These are phyloP conservation scores for Pichia phayaonensis DNA, from an alignment of 805 yeast species.

Conservation along the genomic window DNA sequence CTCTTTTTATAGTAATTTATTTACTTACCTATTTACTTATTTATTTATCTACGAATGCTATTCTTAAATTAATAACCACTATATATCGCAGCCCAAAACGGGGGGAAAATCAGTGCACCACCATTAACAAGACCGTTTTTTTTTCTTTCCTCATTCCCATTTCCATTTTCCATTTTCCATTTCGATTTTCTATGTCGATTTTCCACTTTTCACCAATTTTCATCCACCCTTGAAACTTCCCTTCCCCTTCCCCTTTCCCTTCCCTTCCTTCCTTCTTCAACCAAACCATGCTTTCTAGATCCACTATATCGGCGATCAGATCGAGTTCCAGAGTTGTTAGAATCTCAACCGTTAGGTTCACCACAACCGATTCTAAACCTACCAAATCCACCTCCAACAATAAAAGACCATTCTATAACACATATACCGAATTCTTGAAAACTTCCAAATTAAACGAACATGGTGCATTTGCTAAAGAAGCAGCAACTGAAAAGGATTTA, in stretches of 20 bases:
- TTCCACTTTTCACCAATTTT: no score
- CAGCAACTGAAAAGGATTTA: conserved; percentile 18
- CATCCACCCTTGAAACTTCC: no score
- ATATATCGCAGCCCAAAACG: no score
- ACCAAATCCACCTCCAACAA: background rate
- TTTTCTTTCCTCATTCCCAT: no score
- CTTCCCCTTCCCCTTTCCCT: no score
- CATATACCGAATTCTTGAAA: conserved; percentile 7
- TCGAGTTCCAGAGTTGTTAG: background rate
- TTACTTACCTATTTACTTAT: background rate
- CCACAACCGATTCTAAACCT: background rate
- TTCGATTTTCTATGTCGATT: no score
- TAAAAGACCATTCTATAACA: conserved; percentile 7
- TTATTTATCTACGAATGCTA: no score
- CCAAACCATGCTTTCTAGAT: conserved; percentile 10
- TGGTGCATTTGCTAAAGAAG: conserved; percentile 17
- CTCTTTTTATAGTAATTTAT: background rate
- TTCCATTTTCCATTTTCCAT: no score
- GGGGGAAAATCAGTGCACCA: no score
- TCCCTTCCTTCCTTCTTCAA: no score
- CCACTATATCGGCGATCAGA: conserved; percentile 1
- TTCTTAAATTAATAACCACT: no score
- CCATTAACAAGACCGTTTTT: no score
- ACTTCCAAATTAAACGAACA: conserved; percentile 18
- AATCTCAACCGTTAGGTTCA: conserved; percentile 3